Base-by-base conservation (phyloP, 2,329 filamentous ascomycete genomes). In the Stemphylium lycopersici region DNA sequence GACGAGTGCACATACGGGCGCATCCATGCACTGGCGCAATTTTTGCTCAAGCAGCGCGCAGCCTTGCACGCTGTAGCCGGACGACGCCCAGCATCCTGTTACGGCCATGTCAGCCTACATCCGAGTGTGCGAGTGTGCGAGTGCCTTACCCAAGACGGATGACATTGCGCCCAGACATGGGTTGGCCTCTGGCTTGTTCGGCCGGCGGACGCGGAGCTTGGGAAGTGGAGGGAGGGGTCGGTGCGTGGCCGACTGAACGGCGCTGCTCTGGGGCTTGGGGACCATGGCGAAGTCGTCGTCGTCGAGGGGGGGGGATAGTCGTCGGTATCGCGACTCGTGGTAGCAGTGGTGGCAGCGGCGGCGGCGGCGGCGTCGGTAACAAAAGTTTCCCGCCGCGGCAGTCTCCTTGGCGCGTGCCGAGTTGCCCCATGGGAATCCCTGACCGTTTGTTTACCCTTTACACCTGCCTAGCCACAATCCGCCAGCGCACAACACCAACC, bases 51-150 rank as follows among this genome's bases (percentile, higher is more conserved):
- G 73, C 36, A 78, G 79, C 29, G 80, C 80, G 65, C 86, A 89
- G 36, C 83, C 85, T 68, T 83, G 80, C n/a, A 80, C 74, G 16
- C 76, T 88, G 76, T 88, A 88, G 42, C 90, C 90, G 26, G 87
- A 84, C 2, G 90, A 93, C 1, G 90, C 90, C 90, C 90, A 95
- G 77, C 90, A 95, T 59, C 89, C 90, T 93, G 58, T 61, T 11
- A 41, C 39, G 8, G 32, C 26, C 41, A 6, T 47, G 59, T 73
- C 43, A 73, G 67, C 58, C 45, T 8, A 26, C 33, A 44, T 33
- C 49, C 51, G 13, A 11, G 10, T 29, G 8, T 47, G 59, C 73
- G 41, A 72, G 66, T 58, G 45, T 8, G 20, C 38, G 47, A 31
- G 49, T 51, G 15, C 69, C 62, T 46, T 83, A 89, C 87, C 86